These are phyloP conservation scores for Lodderomyces jiufengensis DNA, from an alignment of 1,139 yeast genomes.

Conservation along the genomic window DNA sequence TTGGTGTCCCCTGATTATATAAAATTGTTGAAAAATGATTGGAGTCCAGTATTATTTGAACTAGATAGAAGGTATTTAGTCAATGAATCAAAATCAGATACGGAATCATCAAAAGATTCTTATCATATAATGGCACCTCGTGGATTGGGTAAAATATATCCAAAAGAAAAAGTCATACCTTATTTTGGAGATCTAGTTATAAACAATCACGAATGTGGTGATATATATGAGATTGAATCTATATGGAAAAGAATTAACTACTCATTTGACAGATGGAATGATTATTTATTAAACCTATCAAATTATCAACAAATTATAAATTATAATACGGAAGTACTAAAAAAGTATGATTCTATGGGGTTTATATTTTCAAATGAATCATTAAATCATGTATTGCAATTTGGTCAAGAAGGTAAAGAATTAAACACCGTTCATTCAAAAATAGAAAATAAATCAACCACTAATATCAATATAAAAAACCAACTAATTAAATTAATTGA, in stretches of 20 bases:
- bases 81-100: slow-evolving; percentile 23
- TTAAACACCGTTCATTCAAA: background rate
- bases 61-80: slow-evolving; percentile 70
- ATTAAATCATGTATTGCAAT: slow-evolving; percentile 42
- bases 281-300: slow-evolving; percentile 45
- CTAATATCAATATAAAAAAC: slow-evolving; percentile 16
- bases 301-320: slow-evolving; percentile 38
- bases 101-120: slow-evolving; percentile 35
- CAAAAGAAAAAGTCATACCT: slow-evolving; percentile 80
- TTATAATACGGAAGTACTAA: slow-evolving; percentile 43
- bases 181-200: slow-evolving; percentile 78
- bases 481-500: slow-evolving; percentile 33
- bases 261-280: slow-evolving; percentile 81
- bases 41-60: slow-evolving; percentile 94
- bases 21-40: slow-evolving; percentile 68
- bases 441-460: background rate
- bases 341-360: slow-evolving; percentile 44
- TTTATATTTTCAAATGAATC: slow-evolving; percentile 46
- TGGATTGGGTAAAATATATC: slow-evolving; percentile 74
- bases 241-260: slow-evolving; percentile 67
- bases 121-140: slow-evolving; percentile 86
- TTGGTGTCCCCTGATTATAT: slow-evolving; percentile 60
- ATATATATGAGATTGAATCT: slow-evolving; percentile 58
- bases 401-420: slow-evolving; percentile 33
- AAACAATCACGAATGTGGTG: slow-evolving; percentile 27